Evolutionary conservation across 148 eudicot species (phyloP), one percentile per base, ranked within the genome.

Genomic region (Heliosperma pusillum): DNA sequence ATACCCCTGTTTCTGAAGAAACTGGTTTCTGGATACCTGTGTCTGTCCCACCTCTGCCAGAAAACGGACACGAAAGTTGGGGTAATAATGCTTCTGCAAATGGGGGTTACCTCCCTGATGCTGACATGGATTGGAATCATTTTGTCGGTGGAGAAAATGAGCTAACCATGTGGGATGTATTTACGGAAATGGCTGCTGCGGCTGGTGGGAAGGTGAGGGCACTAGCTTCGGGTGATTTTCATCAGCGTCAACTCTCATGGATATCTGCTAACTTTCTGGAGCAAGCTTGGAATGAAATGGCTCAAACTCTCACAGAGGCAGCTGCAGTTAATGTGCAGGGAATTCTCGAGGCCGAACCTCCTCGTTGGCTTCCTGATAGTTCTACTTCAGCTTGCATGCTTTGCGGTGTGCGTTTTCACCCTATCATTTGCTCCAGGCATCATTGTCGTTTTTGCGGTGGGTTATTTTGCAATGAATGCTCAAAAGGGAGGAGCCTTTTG

Each of bases 371-470:
- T 60, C 87, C 93, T 66, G 93, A 89, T 73, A 89, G 93, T 75
- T 78, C 88, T 74, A 80, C 88, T 59, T 84, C 93, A 60, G 80
- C 90, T 55, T 89, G 93, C 82, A 89, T 89, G 93, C 85, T 89
- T 19, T 89, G 90, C 64, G 81, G 74, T 50, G 80, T 71, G 21
- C 84, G 90, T 56, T 89, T 89, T 42, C 93, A 89, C 84, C 93
- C 93, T 59, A 85, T 89, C 66, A 84, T 89, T 74, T 84, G 93
- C 80, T 87, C 87, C 5, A 85, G 93, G 79, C 93, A 89, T 70
- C 93, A 89, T 50, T 89, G 93, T 71, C 86, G 93, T 42, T 89
- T 87, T 79, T 89, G 93, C 80, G 93, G 93, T 63, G 93, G 93
- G 24, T 45, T 89, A 64, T 89, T 87, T 57, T 89, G 93, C 77